These are phyloP conservation scores for Calonectria leucothoes DNA, from an alignment of 2,329 filamentous ascomycete species.

Conservation along the genomic window DNA sequence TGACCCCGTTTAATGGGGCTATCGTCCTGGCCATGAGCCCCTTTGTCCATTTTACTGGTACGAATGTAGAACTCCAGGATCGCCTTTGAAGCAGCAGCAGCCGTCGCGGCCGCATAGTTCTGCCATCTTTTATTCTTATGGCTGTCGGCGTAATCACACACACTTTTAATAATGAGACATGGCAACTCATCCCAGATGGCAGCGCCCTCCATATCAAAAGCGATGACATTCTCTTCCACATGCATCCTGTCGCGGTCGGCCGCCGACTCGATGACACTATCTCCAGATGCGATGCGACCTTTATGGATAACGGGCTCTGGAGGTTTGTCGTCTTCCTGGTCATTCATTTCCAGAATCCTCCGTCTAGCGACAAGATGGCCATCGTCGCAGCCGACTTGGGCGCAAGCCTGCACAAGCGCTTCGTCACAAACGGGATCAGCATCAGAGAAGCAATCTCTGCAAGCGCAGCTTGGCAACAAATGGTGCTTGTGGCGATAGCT, in stretches of 20 bases:
- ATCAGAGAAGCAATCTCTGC: neutral
- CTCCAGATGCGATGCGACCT: neutral
- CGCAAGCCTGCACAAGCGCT: neutral
- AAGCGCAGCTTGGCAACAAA: neutral
- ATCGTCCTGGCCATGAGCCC: no score
- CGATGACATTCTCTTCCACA: neutral
- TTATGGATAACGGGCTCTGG: neutral
- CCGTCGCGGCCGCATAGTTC: neutral
- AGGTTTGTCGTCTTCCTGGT: neutral
- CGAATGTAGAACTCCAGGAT: neutral
- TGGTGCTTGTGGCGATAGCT: slow-evolving; percentile 48
- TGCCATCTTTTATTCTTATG: neutral
- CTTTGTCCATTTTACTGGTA: no score
- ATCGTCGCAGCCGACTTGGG: neutral
- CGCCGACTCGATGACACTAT: neutral
- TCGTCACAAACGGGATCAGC: neutral
- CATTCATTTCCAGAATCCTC: neutral
- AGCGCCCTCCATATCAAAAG: neutral
- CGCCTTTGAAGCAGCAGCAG: neutral
- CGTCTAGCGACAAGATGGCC: neutral
- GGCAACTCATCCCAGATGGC: neutral
- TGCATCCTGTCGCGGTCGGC: neutral
- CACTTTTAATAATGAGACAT: neutral
- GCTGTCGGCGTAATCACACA: neutral
- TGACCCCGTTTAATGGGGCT: neutral